Evolutionary conservation across 169 alveolate genomes (phyloP).

Genomic region (Eimeria necatrix): DNA sequence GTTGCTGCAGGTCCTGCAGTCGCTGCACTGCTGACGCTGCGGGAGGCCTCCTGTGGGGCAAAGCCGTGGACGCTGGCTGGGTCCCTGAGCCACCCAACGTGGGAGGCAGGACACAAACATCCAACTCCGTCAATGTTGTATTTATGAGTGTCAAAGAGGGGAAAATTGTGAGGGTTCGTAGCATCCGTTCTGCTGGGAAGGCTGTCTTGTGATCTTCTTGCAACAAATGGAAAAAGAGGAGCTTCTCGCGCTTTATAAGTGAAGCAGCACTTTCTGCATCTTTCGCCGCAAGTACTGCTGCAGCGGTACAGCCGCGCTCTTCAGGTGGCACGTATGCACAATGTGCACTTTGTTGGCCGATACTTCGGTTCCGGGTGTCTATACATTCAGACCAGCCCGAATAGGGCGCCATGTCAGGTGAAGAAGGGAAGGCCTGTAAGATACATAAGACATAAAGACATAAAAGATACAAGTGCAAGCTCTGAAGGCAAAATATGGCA

Average conservation of each 20-base stretch:
- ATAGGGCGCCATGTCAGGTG: slow-evolving; percentile 61
- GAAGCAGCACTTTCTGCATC: slow-evolving; percentile 65
- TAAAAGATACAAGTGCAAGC: background rate
- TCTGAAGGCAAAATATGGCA: background rate
- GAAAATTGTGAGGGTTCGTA: slow-evolving; percentile 86
- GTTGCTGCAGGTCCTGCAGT: slow-evolving; percentile 77
- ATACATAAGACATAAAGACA: background rate
- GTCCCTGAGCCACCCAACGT: background rate
- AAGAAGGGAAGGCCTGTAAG: background rate
- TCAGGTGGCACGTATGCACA: slow-evolving; percentile 74
- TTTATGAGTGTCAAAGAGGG: slow-evolving; percentile 90
- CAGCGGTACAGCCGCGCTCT: slow-evolving; percentile 52
- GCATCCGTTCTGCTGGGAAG: slow-evolving; percentile 89
- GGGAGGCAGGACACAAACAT: slow-evolving; percentile 77
- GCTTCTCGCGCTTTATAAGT: slow-evolving; percentile 79
- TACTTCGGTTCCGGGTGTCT: slow-evolving; percentile 73
- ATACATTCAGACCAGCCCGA: slow-evolving; percentile 72
- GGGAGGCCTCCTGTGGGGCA: slow-evolving; percentile 24
- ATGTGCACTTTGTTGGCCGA: slow-evolving; percentile 42
- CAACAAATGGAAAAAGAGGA: slow-evolving; percentile 87
- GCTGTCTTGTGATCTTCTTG: slow-evolving; percentile 86
- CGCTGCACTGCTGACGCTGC: slow-evolving; percentile 62
- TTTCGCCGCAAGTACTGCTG: background rate
- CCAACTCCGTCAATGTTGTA: slow-evolving; percentile 90
- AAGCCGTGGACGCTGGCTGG: background rate